These are phyloP conservation scores for Isabelozyma rhagii DNA, from an alignment of 805 yeast genomes.

Conservation along the genomic window DNA sequence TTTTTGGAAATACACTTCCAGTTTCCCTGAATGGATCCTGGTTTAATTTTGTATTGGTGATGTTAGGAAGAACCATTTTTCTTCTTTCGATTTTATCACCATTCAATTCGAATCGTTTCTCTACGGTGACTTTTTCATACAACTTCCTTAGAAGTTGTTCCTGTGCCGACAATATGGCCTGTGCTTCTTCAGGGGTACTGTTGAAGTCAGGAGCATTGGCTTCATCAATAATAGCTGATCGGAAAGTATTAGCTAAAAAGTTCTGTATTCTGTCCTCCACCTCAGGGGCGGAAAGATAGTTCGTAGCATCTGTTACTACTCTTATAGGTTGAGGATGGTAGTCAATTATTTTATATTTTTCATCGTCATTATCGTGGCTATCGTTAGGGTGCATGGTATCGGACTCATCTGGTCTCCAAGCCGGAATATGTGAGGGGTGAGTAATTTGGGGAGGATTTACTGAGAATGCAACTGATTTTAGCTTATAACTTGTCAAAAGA, in stretches of 20 bases:
- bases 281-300: constrained; percentile 19
- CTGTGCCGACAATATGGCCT: constrained; percentile 55
- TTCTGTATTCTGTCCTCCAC: constrained; percentile 21
- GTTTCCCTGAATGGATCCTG: constrained; percentile 46
- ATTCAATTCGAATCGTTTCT: constrained; percentile 36
- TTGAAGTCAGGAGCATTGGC: constrained; percentile 24
- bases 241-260: constrained; percentile 26
- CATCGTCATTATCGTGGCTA: constrained; percentile 2
- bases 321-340: constrained; percentile 27
- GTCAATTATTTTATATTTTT: constrained; percentile 17
- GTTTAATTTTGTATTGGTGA: constrained; percentile 34
- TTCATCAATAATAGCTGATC: constrained; percentile 38
- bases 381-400: not conserved
- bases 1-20: constrained; percentile 37
- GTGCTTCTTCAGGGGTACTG: constrained; percentile 53
- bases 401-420: constrained; percentile 31
- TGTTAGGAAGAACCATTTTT: constrained; percentile 44
- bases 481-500: constrained; percentile 16
- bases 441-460: constrained; percentile 36
- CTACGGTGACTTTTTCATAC: constrained; percentile 33
- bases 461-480: constrained; percentile 27
- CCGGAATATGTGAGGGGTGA: constrained; percentile 44
- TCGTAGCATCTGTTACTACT: constrained; percentile 12
- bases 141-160: constrained; percentile 44
- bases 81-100: constrained; percentile 49